phyloP scores from a whole-genome alignment of 495 filamentous ascomycete genomes.

The Aspergillus egyptiacus region DNA sequence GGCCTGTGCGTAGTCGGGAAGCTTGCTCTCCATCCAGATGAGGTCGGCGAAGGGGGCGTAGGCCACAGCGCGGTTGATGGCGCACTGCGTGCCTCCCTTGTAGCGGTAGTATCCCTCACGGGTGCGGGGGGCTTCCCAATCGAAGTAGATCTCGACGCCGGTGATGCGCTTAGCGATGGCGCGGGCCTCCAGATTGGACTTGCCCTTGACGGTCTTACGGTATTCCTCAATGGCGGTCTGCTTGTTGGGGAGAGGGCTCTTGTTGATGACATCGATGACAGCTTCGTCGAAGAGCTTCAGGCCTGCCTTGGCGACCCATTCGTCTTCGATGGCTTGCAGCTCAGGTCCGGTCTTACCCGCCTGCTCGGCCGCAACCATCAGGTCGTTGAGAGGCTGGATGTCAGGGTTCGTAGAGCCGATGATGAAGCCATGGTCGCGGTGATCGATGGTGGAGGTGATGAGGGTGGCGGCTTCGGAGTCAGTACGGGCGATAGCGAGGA shows the following conservation, averaged over 20 bases:
- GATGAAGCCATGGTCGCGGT: constrained; percentile 91
- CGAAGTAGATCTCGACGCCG: constrained; percentile 78
- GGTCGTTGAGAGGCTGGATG: constrained; percentile 77
- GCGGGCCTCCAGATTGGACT: constrained; percentile 77
- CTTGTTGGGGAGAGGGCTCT: constrained; percentile 60
- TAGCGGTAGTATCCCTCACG: constrained; percentile 93
- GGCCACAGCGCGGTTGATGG: constrained; percentile 83
- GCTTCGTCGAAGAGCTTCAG: constrained; percentile 90
- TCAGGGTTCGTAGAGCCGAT: constrained; percentile 80
- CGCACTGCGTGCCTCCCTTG: constrained; percentile 84
- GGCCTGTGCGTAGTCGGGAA: constrained; percentile 87
- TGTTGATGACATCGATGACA: constrained; percentile 74
- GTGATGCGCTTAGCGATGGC: constrained; percentile 77
- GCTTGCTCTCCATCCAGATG: constrained; percentile 99
- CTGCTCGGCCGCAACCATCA: constrained; percentile 82
- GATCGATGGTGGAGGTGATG: constrained; percentile 93
- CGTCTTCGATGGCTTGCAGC: constrained; percentile 88
- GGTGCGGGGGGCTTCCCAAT: constrained; percentile 89
- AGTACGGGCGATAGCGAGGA: constrained; percentile 86
- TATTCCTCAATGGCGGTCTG: constrained; percentile 60
- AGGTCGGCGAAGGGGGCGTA: constrained; percentile 93
- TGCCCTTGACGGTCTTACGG: constrained; percentile 61
- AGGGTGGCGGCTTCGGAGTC: constrained; percentile 97
- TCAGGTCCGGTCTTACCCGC: constrained; percentile 73
- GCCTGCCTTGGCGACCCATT: constrained; percentile 74